Base-by-base conservation (phyloP, 768 basidiomycete genomes). In the Auricularia cornea region DNA sequence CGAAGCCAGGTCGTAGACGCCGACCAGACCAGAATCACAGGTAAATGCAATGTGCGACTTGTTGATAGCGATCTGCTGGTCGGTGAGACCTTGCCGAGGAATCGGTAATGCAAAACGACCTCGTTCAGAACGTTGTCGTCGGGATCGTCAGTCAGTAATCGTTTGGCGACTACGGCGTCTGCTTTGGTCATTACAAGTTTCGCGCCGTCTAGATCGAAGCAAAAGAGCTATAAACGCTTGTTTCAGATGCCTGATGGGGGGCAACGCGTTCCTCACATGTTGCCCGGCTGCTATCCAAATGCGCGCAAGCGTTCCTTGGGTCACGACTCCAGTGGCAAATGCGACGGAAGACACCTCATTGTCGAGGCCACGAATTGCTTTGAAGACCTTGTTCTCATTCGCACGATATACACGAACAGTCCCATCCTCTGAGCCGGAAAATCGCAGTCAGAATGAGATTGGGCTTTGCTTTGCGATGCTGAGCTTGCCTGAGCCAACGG, bases 271-370 rank as follows among this genome's bases (percentile, higher is more conserved):
- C 35, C 79, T 32, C 68, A 89, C 90, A 68, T 79, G 77, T 66
- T 74, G 73, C 28, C 88, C 88, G 69, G 81, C 83, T 2, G 87
- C 88, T 31, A 91, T 68, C 89, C 88, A 92, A 3, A 86, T 75
- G 35, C 35, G 35, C 35, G 35, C 35, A 38, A 61, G 80, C 77
- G 54, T 79, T 73, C 16, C 80, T 65, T 31, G 80, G 10, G 35
- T 8, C 10, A 76, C 78, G 51, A 76, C 66, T 35, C 74, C 72
- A 65, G 78, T 72, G 10, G 79, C 68, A 67, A 81, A 83, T 2
- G 78, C 73, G 29, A 90, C 76, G 0, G 87, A 90, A 0, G 89
- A 85, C 28, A 92, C 75, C 65, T 89, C 87, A 3, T 71, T 68
- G 10, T 78, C 80, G 6, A 87, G 72, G 5, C 81, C 82, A 67